Conservation (phyloP, 768 basidiomycete species). For the Tulasnella sp. region DNA sequence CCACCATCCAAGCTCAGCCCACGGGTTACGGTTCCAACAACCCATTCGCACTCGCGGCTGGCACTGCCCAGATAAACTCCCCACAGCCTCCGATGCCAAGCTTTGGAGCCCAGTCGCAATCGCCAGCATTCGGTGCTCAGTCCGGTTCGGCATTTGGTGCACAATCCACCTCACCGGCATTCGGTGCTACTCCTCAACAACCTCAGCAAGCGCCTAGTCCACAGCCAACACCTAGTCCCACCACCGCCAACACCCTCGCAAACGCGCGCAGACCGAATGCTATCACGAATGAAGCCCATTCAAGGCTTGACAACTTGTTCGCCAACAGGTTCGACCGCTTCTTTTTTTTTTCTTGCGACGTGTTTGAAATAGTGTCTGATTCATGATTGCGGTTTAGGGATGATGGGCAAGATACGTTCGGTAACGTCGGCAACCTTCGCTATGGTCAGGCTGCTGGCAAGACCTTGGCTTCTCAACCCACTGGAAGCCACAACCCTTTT, state of each 20-base stretch:
- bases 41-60: slow-evolving; percentile 70
- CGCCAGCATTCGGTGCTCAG: slow-evolving; percentile 53
- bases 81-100: slow-evolving; percentile 40
- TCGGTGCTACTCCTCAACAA: slow-evolving; percentile 35
- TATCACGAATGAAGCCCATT: slow-evolving; percentile 65
- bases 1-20: slow-evolving; percentile 45
- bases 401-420: slow-evolving; percentile 94
- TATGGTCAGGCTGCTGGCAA: slow-evolving; percentile 40
- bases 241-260: slow-evolving; percentile 45
- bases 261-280: slow-evolving; percentile 39
- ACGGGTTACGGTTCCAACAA: slow-evolving; percentile 80
- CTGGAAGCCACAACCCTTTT: slow-evolving; percentile 32
- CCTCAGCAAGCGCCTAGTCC: slow-evolving; percentile 51
- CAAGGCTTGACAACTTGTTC: slow-evolving; percentile 76
- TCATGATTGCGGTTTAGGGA: slow-evolving; percentile 49
- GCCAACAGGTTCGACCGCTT: slow-evolving; percentile 58
- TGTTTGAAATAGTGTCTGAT: background rate
- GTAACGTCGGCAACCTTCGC: slow-evolving; percentile 80
- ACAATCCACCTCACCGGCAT: too few relatives aligned
- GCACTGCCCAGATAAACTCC: slow-evolving; percentile 36
- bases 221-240: slow-evolving; percentile 47
- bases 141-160: slow-evolving; percentile 43
- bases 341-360: slow-evolving; percentile 40
- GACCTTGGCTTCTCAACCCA: slow-evolving; percentile 24
- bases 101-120: slow-evolving; percentile 38